Base-by-base conservation (phyloP, 1,284 basidiomycete genomes). In the Phaffia rhodozyma region DNA sequence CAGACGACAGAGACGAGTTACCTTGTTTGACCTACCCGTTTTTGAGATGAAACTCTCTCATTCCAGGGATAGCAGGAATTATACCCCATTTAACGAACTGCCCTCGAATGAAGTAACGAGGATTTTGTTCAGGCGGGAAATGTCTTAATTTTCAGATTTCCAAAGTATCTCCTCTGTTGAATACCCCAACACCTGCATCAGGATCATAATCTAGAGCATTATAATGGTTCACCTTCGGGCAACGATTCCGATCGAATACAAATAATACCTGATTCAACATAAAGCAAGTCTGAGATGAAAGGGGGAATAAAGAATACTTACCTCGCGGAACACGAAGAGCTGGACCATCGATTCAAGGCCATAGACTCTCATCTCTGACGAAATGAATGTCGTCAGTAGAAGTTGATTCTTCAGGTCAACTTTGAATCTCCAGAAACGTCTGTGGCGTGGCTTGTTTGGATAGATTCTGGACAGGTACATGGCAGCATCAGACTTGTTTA, bases 41-140 rank as follows among this genome's bases (percentile, higher is more conserved):
- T 25, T 50, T 57, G 16, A 57, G 48, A 27, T 57, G 61, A 55
- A 47, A 57, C 9, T 55, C 61, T 21, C 55, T 43, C 61, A 57
- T 62, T n/a, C 5, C n/a, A 29, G 27, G 23, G 3, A 52, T 20
- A 6, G 54, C 18, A 9, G 55, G 55, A 18, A 62, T 32, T 9
- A 50, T 43, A 23, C 1, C 34, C 55, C 23, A 62, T 52, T 34
- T 34, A 3, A 32, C 34, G 20, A 62, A 62, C n/a, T 57, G 55
- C 3, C 61, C 61, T 25, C 55, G 13, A 7, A 21, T 2, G 7
- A 55, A n/a, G 5, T 1, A 7, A 7, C 3, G 29, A 3, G 34
- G n/a, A 23, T 16, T 23, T 34, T 34, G 30, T 23, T 21, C 34
- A 18, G 23, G 23, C 1, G 21, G 56, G 34, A 21, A 30, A 30